Evolutionary conservation across 116 monocot species (phyloP).

Genomic region (Dioscorea cayenensis): DNA sequence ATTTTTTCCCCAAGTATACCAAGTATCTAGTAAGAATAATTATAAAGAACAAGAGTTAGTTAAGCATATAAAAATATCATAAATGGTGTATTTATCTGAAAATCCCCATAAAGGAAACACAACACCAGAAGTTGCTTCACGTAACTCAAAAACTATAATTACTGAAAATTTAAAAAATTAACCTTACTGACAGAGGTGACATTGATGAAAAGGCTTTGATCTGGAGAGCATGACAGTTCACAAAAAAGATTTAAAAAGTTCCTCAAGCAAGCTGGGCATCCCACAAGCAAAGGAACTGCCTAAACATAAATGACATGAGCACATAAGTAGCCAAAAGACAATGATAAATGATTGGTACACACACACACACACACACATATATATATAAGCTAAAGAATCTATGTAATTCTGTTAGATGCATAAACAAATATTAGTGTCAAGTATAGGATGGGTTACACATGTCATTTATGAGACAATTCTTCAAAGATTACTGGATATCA

Average conservation of each 20-base stretch:
- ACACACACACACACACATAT: neutral
- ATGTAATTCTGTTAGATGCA: neutral
- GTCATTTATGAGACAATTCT: too few relatives aligned
- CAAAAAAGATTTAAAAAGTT: conserved; percentile 97
- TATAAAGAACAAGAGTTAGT: too few relatives aligned
- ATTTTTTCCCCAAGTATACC: too few relatives aligned
- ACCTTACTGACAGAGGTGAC: conserved; percentile 84
- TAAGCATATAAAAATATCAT: too few relatives aligned
- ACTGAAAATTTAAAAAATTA: neutral
- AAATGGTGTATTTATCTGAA: too few relatives aligned
- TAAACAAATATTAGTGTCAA: too few relatives aligned
- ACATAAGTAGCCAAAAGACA: neutral
- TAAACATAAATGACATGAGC: conserved; percentile 22
- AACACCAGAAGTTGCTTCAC: neutral
- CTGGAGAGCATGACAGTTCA: conserved; percentile 89
- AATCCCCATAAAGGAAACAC: neutral
- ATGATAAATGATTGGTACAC: neutral
- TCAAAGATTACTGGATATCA: too few relatives aligned
- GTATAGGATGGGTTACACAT: too few relatives aligned
- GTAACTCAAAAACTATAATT: neutral
- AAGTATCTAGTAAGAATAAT: too few relatives aligned
- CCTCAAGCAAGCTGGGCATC: conserved; percentile 98
- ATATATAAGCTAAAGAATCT: neutral
- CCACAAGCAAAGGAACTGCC: conserved; percentile 97
- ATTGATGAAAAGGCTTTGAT: conserved; percentile 96